These are phyloP conservation scores for Cucurbita moschata DNA, from an alignment of 306 rosid species.

Conservation along the genomic window DNA sequence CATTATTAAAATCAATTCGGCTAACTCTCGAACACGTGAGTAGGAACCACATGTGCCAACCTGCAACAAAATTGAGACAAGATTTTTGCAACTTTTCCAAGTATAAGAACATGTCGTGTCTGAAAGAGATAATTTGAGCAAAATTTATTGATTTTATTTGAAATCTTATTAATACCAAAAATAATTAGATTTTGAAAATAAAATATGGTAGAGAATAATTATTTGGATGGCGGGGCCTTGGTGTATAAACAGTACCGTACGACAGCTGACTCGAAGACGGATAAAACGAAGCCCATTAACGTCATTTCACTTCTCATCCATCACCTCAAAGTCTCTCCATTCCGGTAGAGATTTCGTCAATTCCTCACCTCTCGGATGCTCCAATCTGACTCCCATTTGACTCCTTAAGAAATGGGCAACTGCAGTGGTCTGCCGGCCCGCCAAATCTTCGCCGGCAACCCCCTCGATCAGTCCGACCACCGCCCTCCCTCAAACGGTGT, in stretches of 20 bases:
- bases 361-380: neutral
- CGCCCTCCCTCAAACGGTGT: conserved; percentile 14
- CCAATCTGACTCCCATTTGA: neutral
- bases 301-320: neutral
- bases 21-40: conserved; percentile 70
- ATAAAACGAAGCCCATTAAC: neutral
- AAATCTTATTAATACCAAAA: too few species aligned
- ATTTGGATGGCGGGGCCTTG: neutral
- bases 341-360: neutral
- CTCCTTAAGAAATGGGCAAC: conserved; percentile 34
- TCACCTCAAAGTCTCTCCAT: neutral
- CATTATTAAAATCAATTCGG: conserved; percentile 20
- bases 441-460: neutral
- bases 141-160: too few species aligned
- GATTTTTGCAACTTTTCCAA: conserved; percentile 5
- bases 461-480: neutral
- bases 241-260: neutral
- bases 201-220: neutral
- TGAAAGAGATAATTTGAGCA: neutral
- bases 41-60: conserved; percentile 91
- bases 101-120: neutral
- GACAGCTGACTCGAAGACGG: neutral
- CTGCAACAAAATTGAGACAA: conserved; percentile 24
- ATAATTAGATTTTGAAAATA: too few species aligned
- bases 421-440: conserved; percentile 23